These are phyloP conservation scores for Whalleya microplaca DNA, from an alignment of 2,329 filamentous ascomycete genomes.

Conservation along the genomic window DNA sequence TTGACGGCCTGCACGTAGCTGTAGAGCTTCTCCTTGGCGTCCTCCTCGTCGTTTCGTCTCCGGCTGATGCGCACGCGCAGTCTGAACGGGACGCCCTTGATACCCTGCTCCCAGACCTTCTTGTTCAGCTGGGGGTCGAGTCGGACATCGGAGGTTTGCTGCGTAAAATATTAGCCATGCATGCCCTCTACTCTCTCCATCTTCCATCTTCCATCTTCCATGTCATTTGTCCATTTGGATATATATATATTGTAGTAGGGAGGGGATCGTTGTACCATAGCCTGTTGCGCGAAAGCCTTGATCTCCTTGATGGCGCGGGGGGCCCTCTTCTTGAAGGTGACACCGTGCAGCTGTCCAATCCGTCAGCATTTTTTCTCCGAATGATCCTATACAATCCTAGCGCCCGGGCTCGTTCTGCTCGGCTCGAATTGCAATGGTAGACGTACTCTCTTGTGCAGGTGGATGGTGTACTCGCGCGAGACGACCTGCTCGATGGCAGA, in stretches of 20 bases:
- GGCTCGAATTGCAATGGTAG: slow-evolving; percentile 26
- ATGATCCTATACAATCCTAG: slow-evolving; percentile 11
- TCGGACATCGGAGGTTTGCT: slow-evolving; percentile 97
- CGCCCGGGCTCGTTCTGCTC: background rate
- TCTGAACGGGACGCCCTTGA: slow-evolving; percentile 98
- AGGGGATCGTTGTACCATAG: slow-evolving; percentile 77
- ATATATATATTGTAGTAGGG: background rate
- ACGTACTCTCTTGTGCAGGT: slow-evolving; percentile 99
- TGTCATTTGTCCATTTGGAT: background rate
- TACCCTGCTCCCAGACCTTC: slow-evolving; percentile 99
- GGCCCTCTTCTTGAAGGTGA: slow-evolving; percentile 99
- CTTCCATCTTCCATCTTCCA: no score
- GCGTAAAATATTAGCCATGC: slow-evolving; percentile 29
- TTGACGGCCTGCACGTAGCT: slow-evolving; percentile 99
- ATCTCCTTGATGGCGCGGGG: slow-evolving; percentile 99
- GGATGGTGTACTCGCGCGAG: slow-evolving; percentile 99
- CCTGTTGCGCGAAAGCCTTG: slow-evolving; percentile 86
- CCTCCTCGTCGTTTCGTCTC: slow-evolving; percentile 99
- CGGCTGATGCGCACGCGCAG: slow-evolving; percentile 97
- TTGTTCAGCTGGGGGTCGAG: slow-evolving; percentile 99
- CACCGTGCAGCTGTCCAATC: slow-evolving; percentile 80
- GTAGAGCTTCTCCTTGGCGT: slow-evolving; percentile 99
- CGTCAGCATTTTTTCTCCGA: slow-evolving; percentile 39
- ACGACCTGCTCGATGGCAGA: slow-evolving; percentile 99
- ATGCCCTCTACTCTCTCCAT: background rate